Evolutionary conservation across 345 rosid species (phyloP).

Genomic region (Bruguiera gymnorhiza): DNA sequence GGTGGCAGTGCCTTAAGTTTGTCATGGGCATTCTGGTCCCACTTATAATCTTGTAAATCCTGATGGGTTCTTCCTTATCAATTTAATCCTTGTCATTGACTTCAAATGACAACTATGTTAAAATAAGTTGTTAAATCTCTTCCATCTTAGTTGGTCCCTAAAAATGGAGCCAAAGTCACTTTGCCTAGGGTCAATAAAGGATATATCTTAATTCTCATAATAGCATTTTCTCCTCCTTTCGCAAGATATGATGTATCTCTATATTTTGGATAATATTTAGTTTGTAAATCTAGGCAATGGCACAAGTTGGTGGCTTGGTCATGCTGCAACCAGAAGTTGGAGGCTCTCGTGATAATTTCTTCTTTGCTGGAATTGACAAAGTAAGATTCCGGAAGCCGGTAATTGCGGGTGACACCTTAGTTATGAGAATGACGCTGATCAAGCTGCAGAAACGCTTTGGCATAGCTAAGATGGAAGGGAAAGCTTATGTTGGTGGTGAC

Average conservation of each 20-base stretch:
- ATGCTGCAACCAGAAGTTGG: constrained; percentile 93
- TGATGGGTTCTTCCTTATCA: constrained; percentile 79
- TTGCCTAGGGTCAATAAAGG: neutral
- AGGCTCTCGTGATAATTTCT: constrained; percentile 73
- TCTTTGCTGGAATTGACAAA: constrained; percentile 91
- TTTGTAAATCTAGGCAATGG: constrained; percentile 69
- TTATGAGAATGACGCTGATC: constrained; percentile 91
- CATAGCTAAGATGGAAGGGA: constrained; percentile 95
- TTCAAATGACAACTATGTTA: too few species aligned
- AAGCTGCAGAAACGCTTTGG: constrained; percentile 89
- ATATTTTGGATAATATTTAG: neutral
- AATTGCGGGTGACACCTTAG: constrained; percentile 89
- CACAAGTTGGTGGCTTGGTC: constrained; percentile 91
- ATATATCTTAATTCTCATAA: neutral
- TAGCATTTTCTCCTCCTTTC: neutral
- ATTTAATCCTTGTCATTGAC: constrained; percentile 41
- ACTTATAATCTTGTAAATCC: constrained; percentile 76
- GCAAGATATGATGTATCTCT: neutral
- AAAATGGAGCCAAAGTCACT: neutral
- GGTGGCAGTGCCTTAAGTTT: constrained; percentile 63
- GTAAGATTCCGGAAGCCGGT: constrained; percentile 96
- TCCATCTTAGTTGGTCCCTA: neutral
- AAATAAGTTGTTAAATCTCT: too few species aligned
- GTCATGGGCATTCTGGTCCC: constrained; percentile 84
- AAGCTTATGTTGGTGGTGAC: constrained; percentile 87